A percentile compares a stretch with the other conserved stretches of the same genome.
phyloP scores from a whole-genome alignment of 495 filamentous ascomycete genomes.

The Neurospora sp. region DNA sequence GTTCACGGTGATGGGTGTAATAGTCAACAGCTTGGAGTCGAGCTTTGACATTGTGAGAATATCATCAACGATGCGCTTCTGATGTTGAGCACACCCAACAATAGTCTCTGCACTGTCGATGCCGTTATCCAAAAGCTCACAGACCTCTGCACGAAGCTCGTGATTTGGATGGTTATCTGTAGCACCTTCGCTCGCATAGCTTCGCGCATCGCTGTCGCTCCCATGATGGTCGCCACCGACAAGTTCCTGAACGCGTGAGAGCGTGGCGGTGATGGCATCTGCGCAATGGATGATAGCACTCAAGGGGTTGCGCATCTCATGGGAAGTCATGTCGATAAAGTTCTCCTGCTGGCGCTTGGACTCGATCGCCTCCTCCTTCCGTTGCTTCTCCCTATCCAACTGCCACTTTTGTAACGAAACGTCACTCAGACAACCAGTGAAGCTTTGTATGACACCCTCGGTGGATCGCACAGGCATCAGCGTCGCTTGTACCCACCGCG shows the following conservation, averaged over 20 bases:
- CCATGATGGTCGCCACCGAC: slow-evolving; percentile 3
- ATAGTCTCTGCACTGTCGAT: slow-evolving; percentile 70
- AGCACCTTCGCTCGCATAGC: neutral
- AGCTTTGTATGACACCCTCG: slow-evolving; percentile 23
- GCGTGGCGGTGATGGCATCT: slow-evolving; percentile 36
- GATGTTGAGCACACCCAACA: slow-evolving; percentile 61
- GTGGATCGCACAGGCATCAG: slow-evolving; percentile 23
- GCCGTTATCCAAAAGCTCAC: slow-evolving; percentile 37
- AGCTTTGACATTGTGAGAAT: slow-evolving; percentile 71
- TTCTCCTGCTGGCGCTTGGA: slow-evolving; percentile 47
- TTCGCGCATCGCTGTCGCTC: neutral
- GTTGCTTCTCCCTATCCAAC: slow-evolving; percentile 25
- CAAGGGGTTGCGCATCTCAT: slow-evolving; percentile 70
- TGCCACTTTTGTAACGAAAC: slow-evolving; percentile 30
- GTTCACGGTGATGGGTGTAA: slow-evolving; percentile 57
- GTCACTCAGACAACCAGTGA: slow-evolving; percentile 29
- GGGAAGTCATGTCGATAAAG: slow-evolving; percentile 70
- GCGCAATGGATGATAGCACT: slow-evolving; percentile 63
- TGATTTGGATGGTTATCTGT: neutral
- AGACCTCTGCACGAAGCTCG: slow-evolving; percentile 10
- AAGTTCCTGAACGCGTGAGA: slow-evolving; percentile 21
- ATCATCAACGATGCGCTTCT: slow-evolving; percentile 73
- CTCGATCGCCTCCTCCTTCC: slow-evolving; percentile 35
- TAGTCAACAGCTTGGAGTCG: slow-evolving; percentile 58
- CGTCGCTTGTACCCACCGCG: slow-evolving; percentile 25